Percentiles rank a stretch among this genome's conserved stretches.
Conservation (phyloP, 768 basidiomycete species). For the Pleurotus tuoliensis region DNA sequence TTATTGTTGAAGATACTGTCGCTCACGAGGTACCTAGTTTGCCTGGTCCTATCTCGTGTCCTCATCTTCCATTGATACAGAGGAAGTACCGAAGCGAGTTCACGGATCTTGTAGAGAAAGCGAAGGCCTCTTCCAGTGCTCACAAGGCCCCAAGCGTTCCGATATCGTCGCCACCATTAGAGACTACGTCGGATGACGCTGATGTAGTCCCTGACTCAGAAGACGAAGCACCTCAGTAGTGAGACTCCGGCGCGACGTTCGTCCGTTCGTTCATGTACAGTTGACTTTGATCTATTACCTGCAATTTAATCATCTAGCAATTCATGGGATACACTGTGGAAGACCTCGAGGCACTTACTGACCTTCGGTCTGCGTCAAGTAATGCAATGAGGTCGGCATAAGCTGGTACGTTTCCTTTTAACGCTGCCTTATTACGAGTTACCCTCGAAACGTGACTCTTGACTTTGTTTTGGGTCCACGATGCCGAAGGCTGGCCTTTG, state of each 20-base stretch:
- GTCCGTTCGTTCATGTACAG: too few relatives aligned
- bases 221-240: neutral
- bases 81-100: constrained; percentile 38
- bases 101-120: constrained; percentile 29
- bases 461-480: constrained; percentile 1
- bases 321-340: too few relatives aligned
- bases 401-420: neutral
- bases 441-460: neutral
- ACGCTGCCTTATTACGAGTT: neutral
- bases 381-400: neutral
- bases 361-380: neutral
- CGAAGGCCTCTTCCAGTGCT: neutral
- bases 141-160: neutral
- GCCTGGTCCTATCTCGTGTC: neutral
- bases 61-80: constrained; percentile 16
- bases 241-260: neutral
- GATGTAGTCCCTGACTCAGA: neutral
- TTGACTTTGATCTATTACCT: too few relatives aligned
- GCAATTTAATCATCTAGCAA: too few relatives aligned
- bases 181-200: neutral
- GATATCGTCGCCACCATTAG: neutral
- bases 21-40: constrained; percentile 33
- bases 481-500: neutral
- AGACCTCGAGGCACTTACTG: neutral
- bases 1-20: constrained; percentile 31